Conservation (phyloP, 257 asterid species). For the Verbascum thapsus region DNA sequence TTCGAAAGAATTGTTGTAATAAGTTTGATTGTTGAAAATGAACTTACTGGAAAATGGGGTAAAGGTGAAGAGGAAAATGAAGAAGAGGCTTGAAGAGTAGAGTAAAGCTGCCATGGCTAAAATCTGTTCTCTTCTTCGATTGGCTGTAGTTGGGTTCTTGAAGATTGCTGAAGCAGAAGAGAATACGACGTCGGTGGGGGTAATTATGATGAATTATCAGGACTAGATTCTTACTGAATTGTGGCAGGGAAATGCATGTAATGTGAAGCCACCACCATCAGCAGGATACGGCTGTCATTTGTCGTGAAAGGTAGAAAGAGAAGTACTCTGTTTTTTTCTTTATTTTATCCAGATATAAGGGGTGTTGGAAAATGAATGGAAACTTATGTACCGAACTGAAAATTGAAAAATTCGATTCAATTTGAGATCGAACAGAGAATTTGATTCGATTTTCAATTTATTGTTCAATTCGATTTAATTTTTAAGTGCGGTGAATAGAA, state of each 20-base stretch:
- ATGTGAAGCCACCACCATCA: background rate
- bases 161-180: constrained; percentile 1
- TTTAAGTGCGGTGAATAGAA: no score
- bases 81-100: constrained; percentile 25
- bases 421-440: no score
- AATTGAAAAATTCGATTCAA: no score
- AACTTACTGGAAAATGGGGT: constrained; percentile 43
- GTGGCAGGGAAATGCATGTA: background rate
- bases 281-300: background rate
- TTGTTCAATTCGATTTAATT: no score
- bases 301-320: background rate
- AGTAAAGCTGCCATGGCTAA: constrained; percentile 39
- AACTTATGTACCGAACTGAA: no score
- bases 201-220: background rate
- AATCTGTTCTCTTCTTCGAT: background rate
- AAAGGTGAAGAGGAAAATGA: constrained; percentile 35
- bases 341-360: no score
- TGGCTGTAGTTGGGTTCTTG: background rate
- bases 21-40: no score
- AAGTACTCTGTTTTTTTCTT: no score
- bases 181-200: constrained; percentile 4
- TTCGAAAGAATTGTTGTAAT: no score
- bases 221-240: background rate
- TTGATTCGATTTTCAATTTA: no score
- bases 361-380: no score